Evolutionary conservation across 2,329 filamentous ascomycete species (phyloP).

Genomic region (Venturia effusa): DNA sequence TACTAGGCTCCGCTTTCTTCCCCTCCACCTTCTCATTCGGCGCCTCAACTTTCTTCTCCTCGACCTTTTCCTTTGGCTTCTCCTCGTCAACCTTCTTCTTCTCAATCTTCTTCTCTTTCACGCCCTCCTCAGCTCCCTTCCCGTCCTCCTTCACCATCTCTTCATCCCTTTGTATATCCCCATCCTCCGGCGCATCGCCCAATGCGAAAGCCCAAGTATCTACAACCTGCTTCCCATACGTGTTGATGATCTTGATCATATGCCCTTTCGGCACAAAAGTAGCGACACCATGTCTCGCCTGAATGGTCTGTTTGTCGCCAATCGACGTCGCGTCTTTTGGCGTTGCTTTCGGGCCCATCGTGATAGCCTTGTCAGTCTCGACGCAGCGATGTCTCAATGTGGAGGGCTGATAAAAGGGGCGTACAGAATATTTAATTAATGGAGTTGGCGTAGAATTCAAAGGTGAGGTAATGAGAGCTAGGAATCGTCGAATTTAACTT

Average conservation of each 20-base stretch:
- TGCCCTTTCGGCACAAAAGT: constrained; percentile 39
- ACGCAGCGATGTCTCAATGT: background rate
- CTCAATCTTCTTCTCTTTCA: constrained; percentile 13
- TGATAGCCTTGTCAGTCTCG: background rate
- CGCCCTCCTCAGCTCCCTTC: too few species aligned
- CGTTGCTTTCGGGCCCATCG: background rate
- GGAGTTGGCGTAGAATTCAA: too few species aligned
- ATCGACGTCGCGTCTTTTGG: background rate
- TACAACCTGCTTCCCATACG: constrained; percentile 38
- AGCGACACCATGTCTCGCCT: constrained; percentile 38
- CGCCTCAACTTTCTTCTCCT: constrained; percentile 14
- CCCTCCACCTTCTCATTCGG: constrained; percentile 18
- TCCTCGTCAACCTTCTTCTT: constrained; percentile 12
- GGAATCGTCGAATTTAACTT: too few species aligned
- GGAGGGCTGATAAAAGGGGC: background rate
- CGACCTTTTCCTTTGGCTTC: constrained; percentile 8
- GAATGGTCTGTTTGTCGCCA: constrained; percentile 32
- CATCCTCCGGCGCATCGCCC: constrained; percentile 28
- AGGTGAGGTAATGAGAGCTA: too few species aligned
- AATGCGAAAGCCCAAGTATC: constrained; percentile 40
- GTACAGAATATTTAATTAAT: too few species aligned
- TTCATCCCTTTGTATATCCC: constrained; percentile 9
- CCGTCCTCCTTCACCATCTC: constrained; percentile 11
- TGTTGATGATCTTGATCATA: constrained; percentile 40
- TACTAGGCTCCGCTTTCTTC: constrained; percentile 15